Evolutionary conservation across 768 basidiomycete genomes (phyloP), one percentile per base, ranked within the genome.

Genomic region (Pisolithus microcarpus): DNA sequence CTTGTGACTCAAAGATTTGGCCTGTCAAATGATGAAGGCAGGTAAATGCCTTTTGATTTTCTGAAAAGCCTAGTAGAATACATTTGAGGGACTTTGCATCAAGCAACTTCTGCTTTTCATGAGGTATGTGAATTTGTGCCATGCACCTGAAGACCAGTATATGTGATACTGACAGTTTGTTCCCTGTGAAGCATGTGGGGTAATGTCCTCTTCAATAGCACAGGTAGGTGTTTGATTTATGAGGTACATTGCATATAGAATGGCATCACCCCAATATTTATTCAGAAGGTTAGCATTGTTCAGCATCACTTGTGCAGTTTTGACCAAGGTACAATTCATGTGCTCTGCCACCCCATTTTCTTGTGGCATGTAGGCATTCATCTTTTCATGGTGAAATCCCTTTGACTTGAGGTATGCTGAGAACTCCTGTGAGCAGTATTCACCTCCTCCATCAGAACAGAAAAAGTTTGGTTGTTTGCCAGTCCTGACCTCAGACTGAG

Each of bases 281-380:
- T 54, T 54, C 0, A 38, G 49, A 1, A 54, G 18, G 2, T 24
- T 16, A 10, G 49, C 36, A 13, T 51, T 40, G 5, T 5, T 40
- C 2, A 74, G 59, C 61, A 75, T 68, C 0, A 66, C 56, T 11
- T 51, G 55, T 5, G 66, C 59, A 15, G 53, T 58, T 19, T 74
- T 66, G 0, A 59, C 52, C 26, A 78, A 56, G 0, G 67, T 69
- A 2, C 65, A 52, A 38, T 77, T 76, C 2, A 56, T 53, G 1
- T 66, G 53, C 53, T 79, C 72, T 3, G 72, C 72, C 4, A 74
- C 63, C 19, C 72, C 69, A 52, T 78, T 79, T 46, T 76, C 70
- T 57, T 74, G 67, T 1, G 71, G 71, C 42, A 60, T 58, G 28
- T 60, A 46, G 4, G 60, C 52, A 15, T 56, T 57, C 3, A 57